phyloP scores from a whole-genome alignment of 345 rosid species.

The Anastatica hierochuntica region DNA sequence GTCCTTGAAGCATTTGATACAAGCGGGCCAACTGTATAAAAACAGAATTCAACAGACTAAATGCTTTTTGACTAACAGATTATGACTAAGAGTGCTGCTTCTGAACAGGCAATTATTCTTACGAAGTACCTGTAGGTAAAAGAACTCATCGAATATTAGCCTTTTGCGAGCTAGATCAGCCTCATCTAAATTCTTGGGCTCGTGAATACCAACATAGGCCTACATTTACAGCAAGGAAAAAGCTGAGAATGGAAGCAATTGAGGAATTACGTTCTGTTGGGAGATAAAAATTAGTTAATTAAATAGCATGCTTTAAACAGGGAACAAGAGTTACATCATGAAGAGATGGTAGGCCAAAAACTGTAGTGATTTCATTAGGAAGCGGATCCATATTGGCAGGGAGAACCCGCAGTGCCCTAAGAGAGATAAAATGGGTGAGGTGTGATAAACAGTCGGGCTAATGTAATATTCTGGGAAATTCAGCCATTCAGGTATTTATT shows the following conservation, averaged over 20 bases:
- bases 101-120: neutral
- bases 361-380: slow-evolving; percentile 55
- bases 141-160: slow-evolving; percentile 84
- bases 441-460: neutral
- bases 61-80: too few species aligned
- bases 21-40: slow-evolving; percentile 71
- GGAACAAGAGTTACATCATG: slow-evolving; percentile 45
- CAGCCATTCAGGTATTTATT: too few species aligned
- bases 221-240: slow-evolving; percentile 29
- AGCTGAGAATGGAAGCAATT: neutral
- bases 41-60: neutral
- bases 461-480: slow-evolving; percentile 2
- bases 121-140: slow-evolving; percentile 72
- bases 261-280: neutral
- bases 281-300: neutral
- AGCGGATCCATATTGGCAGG: slow-evolving; percentile 60
- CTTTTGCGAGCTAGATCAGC: slow-evolving; percentile 95
- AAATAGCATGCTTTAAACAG: slow-evolving; percentile 7
- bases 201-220: slow-evolving; percentile 84
- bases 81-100: slow-evolving; percentile 11
- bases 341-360: slow-evolving; percentile 64
- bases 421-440: slow-evolving; percentile 6
- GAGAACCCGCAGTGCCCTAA: slow-evolving; percentile 56
- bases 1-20: slow-evolving; percentile 88
- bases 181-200: slow-evolving; percentile 66